Conservation (phyloP, 805 yeast genomes). For the Torulaspora indica region DNA sequence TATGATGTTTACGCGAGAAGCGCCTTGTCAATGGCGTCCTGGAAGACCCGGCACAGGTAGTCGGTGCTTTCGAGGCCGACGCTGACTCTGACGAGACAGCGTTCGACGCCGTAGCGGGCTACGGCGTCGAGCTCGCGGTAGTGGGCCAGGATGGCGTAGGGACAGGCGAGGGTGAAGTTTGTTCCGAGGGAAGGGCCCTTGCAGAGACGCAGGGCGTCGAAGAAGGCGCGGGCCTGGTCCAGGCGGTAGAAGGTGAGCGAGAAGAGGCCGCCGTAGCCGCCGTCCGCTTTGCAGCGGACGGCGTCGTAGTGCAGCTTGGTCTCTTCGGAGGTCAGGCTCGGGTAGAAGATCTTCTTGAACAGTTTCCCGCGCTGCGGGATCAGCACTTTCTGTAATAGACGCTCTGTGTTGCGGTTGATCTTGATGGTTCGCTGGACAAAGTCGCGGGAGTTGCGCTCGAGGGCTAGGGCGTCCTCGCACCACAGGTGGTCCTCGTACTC, state of each 20-base stretch:
- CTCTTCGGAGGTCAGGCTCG: conserved; percentile 45
- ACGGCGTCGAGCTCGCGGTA: conserved; percentile 75
- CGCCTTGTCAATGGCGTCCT: conserved; percentile 46
- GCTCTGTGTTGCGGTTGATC: conserved; percentile 52
- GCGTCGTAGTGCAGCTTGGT: conserved; percentile 65
- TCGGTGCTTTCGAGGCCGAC: conserved; percentile 75
- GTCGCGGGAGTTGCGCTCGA: conserved; percentile 92
- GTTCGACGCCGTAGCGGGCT: conserved; percentile 76
- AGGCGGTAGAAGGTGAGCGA: conserved; percentile 66
- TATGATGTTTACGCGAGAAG: neutral
- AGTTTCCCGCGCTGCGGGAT: conserved; percentile 40
- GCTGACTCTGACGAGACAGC: conserved; percentile 71
- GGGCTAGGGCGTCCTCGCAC: conserved; percentile 89
- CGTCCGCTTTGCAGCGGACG: conserved; percentile 53
- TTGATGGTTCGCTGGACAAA: conserved; percentile 56
- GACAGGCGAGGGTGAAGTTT: conserved; percentile 76
- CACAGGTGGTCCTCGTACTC: conserved; percentile 73
- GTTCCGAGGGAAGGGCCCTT: conserved; percentile 93
- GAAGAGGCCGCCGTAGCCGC: conserved; percentile 87
- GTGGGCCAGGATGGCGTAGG: conserved; percentile 84
- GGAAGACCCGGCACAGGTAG: conserved; percentile 48
- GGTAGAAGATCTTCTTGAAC: conserved; percentile 67
- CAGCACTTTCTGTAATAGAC: conserved; percentile 50
- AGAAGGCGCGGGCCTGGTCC: conserved; percentile 64
- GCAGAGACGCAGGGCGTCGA: conserved; percentile 44